Conservation (phyloP, 1,284 basidiomycete species). For the Trichosporon inkin region DNA sequence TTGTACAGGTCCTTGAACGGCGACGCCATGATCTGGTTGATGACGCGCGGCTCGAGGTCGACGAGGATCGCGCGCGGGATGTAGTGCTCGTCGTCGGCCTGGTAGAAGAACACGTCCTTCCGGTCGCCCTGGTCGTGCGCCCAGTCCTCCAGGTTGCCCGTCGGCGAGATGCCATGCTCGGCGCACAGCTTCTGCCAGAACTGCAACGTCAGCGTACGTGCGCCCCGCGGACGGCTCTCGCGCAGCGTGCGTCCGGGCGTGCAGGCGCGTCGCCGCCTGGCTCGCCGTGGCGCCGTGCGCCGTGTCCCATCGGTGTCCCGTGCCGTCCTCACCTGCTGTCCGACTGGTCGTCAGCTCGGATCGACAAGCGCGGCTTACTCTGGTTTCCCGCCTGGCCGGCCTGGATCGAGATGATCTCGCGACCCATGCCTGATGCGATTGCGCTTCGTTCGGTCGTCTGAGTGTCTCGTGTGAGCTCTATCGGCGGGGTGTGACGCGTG, state of each 20-base stretch:
- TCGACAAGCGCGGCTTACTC: slow-evolving; percentile 57
- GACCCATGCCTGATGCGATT: slow-evolving; percentile 37
- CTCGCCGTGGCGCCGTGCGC: no score
- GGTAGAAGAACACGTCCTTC: slow-evolving; percentile 99
- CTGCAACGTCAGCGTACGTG: slow-evolving; percentile 20
- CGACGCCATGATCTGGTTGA: slow-evolving; percentile 90
- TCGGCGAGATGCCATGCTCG: slow-evolving; percentile 90
- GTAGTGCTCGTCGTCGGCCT: slow-evolving; percentile 99
- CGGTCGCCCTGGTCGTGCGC: slow-evolving; percentile 82
- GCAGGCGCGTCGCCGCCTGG: no score
- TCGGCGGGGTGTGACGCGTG: not conserved
- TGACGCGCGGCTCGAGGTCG: slow-evolving; percentile 98
- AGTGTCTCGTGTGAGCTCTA: not conserved
- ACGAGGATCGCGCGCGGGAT: slow-evolving; percentile 94
- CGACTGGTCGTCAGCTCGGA: slow-evolving; percentile 15
- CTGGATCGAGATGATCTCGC: slow-evolving; percentile 53
- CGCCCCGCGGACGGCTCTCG: no score
- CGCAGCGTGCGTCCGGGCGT: no score
- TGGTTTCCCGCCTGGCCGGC: slow-evolving; percentile 96
- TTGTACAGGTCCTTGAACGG: slow-evolving; percentile 93
- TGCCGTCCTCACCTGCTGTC: slow-evolving; percentile 19
- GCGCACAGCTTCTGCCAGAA: slow-evolving; percentile 95
- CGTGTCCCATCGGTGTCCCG: no score
- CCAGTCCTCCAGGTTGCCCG: slow-evolving; percentile 91
- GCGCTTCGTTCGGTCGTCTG: not conserved